Evolutionary conservation across 805 yeast species (phyloP), one percentile per base, ranked within the genome.

Genomic region (Metschnikowia cerradonensis): DNA sequence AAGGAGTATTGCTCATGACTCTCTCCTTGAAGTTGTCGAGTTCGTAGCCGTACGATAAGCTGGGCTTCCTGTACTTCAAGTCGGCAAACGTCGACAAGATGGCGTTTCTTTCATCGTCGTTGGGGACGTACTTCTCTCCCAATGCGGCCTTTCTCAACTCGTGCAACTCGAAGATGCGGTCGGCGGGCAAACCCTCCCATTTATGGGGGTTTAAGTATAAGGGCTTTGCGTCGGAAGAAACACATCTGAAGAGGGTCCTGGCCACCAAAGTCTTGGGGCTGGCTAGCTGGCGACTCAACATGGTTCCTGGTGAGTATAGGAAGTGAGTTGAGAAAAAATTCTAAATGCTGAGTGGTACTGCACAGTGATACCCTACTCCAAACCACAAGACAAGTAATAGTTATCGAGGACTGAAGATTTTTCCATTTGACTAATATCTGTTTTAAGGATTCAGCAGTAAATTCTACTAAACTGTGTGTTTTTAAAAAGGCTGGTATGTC

Each of bases 121-220:
- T 70, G 36, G 76, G 76, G 48, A 68, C 71, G 66, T 81, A 82
- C 35, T 72, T 62, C 10, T 77, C 72, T 7, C 86, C 88, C 19
- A 81, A 58, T n/a, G 70, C 69, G 14, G 74, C 72, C 52, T 79
- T 79, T 65, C 92, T 76, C 59, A 80, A 73, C 55, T 79, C 72
- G 63, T 81, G 87, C 53, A 87, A 72, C 52, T 78, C 78, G 53
- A 85, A 73, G 44, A 87, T 80, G 54, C 77, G 74, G 50, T 82
- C 81, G 14, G 87, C 78, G 13, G 88, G 84, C 51, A 85, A 72
- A 0, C 84, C 87, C 47, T 74, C 71, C 95, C 95, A 87, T 48
- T 79, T 76, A 50, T 80, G 80, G 3, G 95, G 95, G 49, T 79
- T 78, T 53, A 82, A 70, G 58, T 79, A 79, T 26, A 83, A 66